These are phyloP conservation scores for Colletotrichum scovillei DNA, from an alignment of 2,329 filamentous ascomycete species.

Conservation along the genomic window DNA sequence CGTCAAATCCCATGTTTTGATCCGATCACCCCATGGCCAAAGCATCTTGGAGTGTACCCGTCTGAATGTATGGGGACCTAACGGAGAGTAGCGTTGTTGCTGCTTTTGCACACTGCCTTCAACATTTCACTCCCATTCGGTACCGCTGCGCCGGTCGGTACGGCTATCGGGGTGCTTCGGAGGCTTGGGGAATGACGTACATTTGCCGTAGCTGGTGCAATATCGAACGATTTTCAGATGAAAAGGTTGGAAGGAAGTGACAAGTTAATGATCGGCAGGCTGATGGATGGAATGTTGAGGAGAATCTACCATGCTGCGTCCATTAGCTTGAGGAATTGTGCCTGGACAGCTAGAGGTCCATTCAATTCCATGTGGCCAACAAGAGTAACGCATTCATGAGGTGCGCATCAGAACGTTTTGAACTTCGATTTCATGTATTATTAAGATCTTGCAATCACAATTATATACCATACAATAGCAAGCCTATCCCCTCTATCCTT, in stretches of 20 bases:
- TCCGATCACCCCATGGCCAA: slow-evolving; percentile 1
- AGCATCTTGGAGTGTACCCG: background rate
- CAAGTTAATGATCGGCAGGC: background rate
- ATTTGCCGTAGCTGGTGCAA: background rate
- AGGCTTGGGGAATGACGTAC: background rate
- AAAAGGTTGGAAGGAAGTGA: background rate
- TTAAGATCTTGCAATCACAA: background rate
- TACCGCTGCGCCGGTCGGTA: background rate
- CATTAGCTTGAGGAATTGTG: too few relatives aligned
- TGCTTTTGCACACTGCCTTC: slow-evolving; percentile 6
- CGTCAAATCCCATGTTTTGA: background rate
- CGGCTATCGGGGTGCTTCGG: background rate
- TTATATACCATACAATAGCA: background rate
- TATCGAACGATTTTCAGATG: background rate
- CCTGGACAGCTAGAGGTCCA: too few relatives aligned
- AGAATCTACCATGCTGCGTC: background rate
- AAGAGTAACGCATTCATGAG: background rate
- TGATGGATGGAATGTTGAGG: background rate
- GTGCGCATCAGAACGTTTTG: background rate
- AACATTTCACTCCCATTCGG: background rate
- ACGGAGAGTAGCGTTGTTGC: background rate
- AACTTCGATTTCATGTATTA: background rate
- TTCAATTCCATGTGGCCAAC: background rate
- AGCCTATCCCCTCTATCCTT: background rate
- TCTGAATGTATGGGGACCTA: background rate